Percentiles rank a stretch among this genome's conserved stretches.
Conservation (phyloP, 805 yeast species). For the Ogataea trehalophila region DNA sequence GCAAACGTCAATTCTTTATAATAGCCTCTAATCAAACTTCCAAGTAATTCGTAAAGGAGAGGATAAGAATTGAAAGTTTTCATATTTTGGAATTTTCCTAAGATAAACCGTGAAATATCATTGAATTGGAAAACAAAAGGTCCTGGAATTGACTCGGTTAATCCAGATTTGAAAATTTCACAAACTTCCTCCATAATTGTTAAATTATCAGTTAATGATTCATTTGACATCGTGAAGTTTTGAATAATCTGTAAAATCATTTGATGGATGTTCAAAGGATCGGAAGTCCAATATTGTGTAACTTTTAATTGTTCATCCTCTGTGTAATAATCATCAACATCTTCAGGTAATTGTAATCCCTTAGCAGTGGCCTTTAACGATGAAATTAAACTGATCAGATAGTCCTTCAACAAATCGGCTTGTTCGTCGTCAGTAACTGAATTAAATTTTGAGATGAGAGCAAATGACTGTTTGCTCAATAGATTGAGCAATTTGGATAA, state of each 20-base stretch:
- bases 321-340: slow-evolving; percentile 36
- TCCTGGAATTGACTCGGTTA: slow-evolving; percentile 57
- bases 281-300: slow-evolving; percentile 44
- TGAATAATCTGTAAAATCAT: slow-evolving; percentile 38
- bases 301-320: slow-evolving; percentile 26
- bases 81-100: slow-evolving; percentile 28
- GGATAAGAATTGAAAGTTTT: slow-evolving; percentile 34
- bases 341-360: slow-evolving; percentile 59
- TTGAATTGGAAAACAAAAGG: slow-evolving; percentile 54
- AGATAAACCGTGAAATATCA: slow-evolving; percentile 37
- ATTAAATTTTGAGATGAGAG: slow-evolving; percentile 10
- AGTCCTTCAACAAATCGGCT: slow-evolving; percentile 34
- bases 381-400: slow-evolving; percentile 50
- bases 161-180: slow-evolving; percentile 56
- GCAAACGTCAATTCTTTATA: slow-evolving; percentile 28
- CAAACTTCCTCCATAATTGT: slow-evolving; percentile 61
- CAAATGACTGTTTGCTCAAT: slow-evolving; percentile 17
- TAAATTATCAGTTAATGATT: slow-evolving; percentile 36
- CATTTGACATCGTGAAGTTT: slow-evolving; percentile 37
- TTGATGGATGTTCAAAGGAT: slow-evolving; percentile 41
- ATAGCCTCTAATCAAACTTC: slow-evolving; percentile 38
- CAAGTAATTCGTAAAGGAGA: slow-evolving; percentile 40
- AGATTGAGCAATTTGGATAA: slow-evolving; percentile 20
- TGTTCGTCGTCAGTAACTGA: slow-evolving; percentile 9
- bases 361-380: slow-evolving; percentile 70